Conservation (phyloP, 2,329 filamentous ascomycete species). For the Aspergillus alliaceus region DNA sequence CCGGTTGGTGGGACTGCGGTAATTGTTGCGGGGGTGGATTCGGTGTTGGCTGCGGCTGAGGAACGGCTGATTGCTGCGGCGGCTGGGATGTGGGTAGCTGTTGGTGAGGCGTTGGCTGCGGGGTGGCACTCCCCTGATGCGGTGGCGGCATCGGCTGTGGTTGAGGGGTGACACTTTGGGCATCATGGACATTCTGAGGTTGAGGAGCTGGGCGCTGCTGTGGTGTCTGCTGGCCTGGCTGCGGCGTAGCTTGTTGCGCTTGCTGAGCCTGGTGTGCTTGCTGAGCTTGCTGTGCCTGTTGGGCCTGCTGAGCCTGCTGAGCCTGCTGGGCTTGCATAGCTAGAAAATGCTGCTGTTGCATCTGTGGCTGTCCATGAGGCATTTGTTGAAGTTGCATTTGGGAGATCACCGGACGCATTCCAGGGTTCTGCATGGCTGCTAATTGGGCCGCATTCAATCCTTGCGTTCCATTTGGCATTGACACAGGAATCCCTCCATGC, state of each 20-base stretch:
- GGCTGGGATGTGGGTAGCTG: slow-evolving; percentile 35
- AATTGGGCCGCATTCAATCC: slow-evolving; percentile 43
- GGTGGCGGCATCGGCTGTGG: slow-evolving; percentile 43
- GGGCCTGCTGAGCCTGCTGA: slow-evolving; percentile 33
- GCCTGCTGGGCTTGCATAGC: slow-evolving; percentile 32
- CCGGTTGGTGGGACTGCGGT: slow-evolving; percentile 38
- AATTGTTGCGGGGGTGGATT: slow-evolving; percentile 37
- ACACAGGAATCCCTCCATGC: slow-evolving; percentile 38
- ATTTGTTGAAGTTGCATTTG: slow-evolving; percentile 44
- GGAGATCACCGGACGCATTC: slow-evolving; percentile 40
- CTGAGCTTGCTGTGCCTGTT: slow-evolving; percentile 25
- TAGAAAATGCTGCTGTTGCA: slow-evolving; percentile 45
- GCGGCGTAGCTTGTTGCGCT: slow-evolving; percentile 27
- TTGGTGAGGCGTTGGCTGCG: slow-evolving; percentile 34
- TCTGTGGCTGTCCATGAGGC: slow-evolving; percentile 42
- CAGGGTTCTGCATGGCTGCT: slow-evolving; percentile 45
- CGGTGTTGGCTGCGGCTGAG: slow-evolving; percentile 36
- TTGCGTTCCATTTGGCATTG: slow-evolving; percentile 43
- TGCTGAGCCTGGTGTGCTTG: slow-evolving; percentile 28
- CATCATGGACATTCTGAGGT: slow-evolving; percentile 43
- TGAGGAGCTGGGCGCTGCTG: slow-evolving; percentile 43
- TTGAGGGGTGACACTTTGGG: slow-evolving; percentile 43
- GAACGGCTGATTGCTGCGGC: slow-evolving; percentile 34
- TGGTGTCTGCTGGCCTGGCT: slow-evolving; percentile 41
- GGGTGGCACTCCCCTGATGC: slow-evolving; percentile 39